Evolutionary conservation across 148 eudicot species (phyloP), one percentile per base, ranked within the genome.

Genomic region (Drosera capensis): DNA sequence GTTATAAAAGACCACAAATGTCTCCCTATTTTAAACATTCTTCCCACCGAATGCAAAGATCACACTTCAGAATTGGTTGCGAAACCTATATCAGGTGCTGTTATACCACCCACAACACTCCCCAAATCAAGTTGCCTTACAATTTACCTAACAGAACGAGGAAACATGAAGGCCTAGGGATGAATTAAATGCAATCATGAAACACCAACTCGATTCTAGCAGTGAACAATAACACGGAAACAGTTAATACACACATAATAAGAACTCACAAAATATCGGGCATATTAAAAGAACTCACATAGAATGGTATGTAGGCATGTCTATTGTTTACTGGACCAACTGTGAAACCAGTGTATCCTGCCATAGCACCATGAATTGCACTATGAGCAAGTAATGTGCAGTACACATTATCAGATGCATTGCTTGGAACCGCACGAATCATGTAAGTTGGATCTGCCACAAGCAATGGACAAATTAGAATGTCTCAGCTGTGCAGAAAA

Each of bases 331-430:
- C 73, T 20, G 64, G 65, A 7, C 68, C 73, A 30, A 58, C 64
- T 15, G 68, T 63, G 57, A 62, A 68, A 44, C 73, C 73, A 20
- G 73, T 68, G 45, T 53, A 68, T n/a, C 73, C 73, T 2, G 73
- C 60, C 73, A 68, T 68, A 15, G 73, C 73, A 30, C 73, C 73
- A 58, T 68, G 73, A 48, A 63, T 46, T 3, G 65, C 73, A 54
- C 73, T 63, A 1, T 68, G 73, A 5, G 73, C 73, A 40, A 68
- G 68, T 6, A 63, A 56, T 14, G 73, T 68, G 25, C 73, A 63
- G 49, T 63, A 63, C 8, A 68, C 73, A 41, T 68, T 68, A 19
- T 68, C 73, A 14, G 73, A 63, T 24, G 68, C 73, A 63, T 62
- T 68, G 18, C 68, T 48, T 1, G 68, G 68, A 31, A 68, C 34